A percentile compares a stretch with the other conserved stretches of the same genome.
These are phyloP conservation scores for Oligophagozyma castellii DNA, from an alignment of 1,139 yeast genomes.

Conservation along the genomic window DNA sequence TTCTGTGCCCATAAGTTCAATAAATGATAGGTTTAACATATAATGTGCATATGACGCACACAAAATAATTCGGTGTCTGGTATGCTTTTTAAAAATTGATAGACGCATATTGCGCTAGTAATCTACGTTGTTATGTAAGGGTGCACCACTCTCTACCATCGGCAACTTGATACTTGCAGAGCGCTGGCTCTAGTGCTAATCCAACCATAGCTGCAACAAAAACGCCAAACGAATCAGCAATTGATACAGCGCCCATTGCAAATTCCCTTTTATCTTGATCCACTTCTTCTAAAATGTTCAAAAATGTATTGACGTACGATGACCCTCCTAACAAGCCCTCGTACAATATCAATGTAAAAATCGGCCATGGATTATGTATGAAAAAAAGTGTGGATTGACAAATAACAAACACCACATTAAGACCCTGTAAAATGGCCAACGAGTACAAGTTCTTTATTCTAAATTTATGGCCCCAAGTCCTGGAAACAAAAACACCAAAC, in stretches of 20 bases:
- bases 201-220: conserved; percentile 70
- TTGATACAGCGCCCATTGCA: conserved; percentile 85
- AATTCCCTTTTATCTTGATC: conserved; percentile 54
- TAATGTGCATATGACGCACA: too few species aligned
- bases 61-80: too few species aligned
- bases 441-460: conserved; percentile 46
- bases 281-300: conserved; percentile 57
- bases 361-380: conserved; percentile 51
- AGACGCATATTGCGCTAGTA: too few species aligned
- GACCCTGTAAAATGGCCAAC: conserved; percentile 53
- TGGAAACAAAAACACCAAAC: conserved; percentile 78
- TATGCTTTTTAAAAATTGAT: too few species aligned
- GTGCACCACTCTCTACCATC: conserved; percentile 56
- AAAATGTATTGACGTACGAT: conserved; percentile 78
- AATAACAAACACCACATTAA: conserved; percentile 46
- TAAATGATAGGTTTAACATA: too few species aligned
- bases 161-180: conserved; percentile 58
- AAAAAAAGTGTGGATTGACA: conserved; percentile 49
- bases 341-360: conserved; percentile 55
- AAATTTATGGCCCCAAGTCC: conserved; percentile 63
- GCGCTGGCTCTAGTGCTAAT: conserved; percentile 53
- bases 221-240: conserved; percentile 83
- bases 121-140: too few species aligned
- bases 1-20: too few species aligned
- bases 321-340: conserved; percentile 88